Base-by-base conservation (phyloP, 164 flowering plant species). In the Macadamia tetraphylla region DNA sequence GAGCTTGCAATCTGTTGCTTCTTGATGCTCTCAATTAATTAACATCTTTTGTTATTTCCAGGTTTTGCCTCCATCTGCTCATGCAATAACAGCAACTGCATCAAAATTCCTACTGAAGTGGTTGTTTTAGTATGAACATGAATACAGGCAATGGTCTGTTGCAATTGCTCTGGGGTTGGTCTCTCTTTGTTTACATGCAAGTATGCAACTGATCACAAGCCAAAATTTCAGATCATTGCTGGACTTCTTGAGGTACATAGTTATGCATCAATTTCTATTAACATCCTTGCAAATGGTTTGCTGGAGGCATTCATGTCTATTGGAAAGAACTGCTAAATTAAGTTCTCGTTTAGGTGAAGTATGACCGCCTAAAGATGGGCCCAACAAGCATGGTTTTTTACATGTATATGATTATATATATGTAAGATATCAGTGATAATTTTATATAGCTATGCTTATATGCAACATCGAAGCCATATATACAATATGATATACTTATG, bases 111-210 rank as follows among this genome's bases (percentile, higher is more conserved):
- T 95, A 62, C 67, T 89, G 67, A 71, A 74, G 56, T 92, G 97
- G 97, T 75, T 95, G 75, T 79, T 75, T 72, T 87, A 89, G 78
- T 74, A 85, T 82, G 96, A 92, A 70, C 99, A 90, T 74, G 99
- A 95, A 67, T 81, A 87, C 70, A 89, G 87, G 62, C 98, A 92
- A 70, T 95, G 98, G 99, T 74, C 98, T 5, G 89, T 96, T 69
- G 99, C 98, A 63, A 82, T 92, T 44, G 84, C 97, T 53, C 81
- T 95, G 74, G 99, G 99, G 60, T 74, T 86, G 73, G 77, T 90
- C 64, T 87, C 97, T 67, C 78, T 83, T 75, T 82, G 82, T 76
- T 73, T 90, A 61, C 96, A 92, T 78, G 78, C n/a, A n/a, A n/a
- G n/a, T n/a, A n/a, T n/a, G n/a, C 81, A 49, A 95, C 98, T 18